Base-by-base conservation (phyloP, 2,329 filamentous ascomycete species). In the Ascochyta rabiei region DNA sequence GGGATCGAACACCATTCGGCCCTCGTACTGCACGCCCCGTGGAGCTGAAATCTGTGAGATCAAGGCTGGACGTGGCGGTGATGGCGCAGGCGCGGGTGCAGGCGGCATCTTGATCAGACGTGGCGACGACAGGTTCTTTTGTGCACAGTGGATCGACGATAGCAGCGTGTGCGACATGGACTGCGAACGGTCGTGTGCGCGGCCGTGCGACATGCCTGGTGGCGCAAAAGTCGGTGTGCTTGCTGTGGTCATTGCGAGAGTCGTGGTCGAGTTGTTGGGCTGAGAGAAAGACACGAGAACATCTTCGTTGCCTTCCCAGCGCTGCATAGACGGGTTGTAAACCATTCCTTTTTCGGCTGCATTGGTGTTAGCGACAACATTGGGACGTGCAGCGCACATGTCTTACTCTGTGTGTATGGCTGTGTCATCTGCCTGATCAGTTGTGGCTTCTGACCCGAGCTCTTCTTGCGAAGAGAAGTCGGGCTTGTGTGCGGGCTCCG, bases 1-100 rank as follows among this genome's bases (percentile, higher is more conserved):
- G 3, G 95, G 95, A 71, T 99, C 95, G 73, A 98, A 99, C 9
- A 98, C 89, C 95, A 99, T 99, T 64, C 92, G 91, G n/a, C 92
- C 90, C 53, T 97, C 92, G 31, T 97, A 89, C 76, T 97, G 93
- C 13, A 96, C 89, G 58, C 91, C 93, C 69, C 93, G 90, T 57
- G 88, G 72, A 23, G 65, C 87, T 49, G 89, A 90, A 62, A 97
- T 90, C 62, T 96, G 95, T 42, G 92, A 92, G 67, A 99, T 99
- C 16, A 99, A 83, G 6, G 93, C 92, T 9, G 91, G 80, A 82
- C 57, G 88, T 77, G 64, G 81, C 33, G 79, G 80, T 37, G 76
- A 80, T 74, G 56, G 71, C n/a, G 60, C 63, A 16, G 64, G 88
- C 77, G 62, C 80, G 33, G 79, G 80, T 30, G 76, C 77, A 16